Percentiles rank a stretch among this genome's conserved stretches.
Evolutionary conservation across 768 basidiomycete genomes (phyloP).

Genomic region (Amanita muscaria): DNA sequence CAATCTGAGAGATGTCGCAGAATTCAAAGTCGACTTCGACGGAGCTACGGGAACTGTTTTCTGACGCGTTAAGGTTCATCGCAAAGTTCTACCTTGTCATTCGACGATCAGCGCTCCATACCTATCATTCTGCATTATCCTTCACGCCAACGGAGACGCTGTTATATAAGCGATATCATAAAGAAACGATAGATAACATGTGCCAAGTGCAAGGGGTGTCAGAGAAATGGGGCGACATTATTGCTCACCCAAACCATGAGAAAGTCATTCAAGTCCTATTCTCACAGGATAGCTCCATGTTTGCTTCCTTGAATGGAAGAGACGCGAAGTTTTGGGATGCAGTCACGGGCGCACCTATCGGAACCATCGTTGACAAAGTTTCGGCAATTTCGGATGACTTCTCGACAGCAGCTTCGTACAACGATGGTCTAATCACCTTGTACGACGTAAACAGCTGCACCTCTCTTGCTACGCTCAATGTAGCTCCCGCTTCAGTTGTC

Average conservation of each 20-base stretch:
- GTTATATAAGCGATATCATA: background rate
- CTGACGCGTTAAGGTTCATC: background rate
- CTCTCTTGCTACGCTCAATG: too few relatives aligned
- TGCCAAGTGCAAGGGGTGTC: too few relatives aligned
- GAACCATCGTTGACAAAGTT: too few relatives aligned
- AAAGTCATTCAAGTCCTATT: background rate
- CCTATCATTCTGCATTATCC: background rate
- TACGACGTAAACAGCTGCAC: too few relatives aligned
- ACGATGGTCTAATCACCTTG: too few relatives aligned
- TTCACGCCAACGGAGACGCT: conserved; percentile 3
- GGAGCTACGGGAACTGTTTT: background rate
- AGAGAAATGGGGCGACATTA: too few relatives aligned
- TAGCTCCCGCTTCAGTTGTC: background rate
- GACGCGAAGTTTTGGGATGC: too few relatives aligned
- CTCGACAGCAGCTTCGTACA: too few relatives aligned
- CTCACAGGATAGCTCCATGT: background rate
- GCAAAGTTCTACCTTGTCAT: background rate
- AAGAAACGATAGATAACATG: background rate
- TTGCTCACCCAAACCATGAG: background rate
- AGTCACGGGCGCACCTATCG: too few relatives aligned
- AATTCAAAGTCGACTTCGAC: background rate
- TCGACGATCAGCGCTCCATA: background rate
- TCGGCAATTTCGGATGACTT: too few relatives aligned
- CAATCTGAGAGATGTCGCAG: too few relatives aligned
- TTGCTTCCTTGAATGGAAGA: conserved; percentile 4